Percentiles rank a stretch among this genome's conserved stretches.
These are phyloP conservation scores for Volutella citrinella DNA, from an alignment of 2,329 filamentous ascomycete genomes.

Conservation along the genomic window DNA sequence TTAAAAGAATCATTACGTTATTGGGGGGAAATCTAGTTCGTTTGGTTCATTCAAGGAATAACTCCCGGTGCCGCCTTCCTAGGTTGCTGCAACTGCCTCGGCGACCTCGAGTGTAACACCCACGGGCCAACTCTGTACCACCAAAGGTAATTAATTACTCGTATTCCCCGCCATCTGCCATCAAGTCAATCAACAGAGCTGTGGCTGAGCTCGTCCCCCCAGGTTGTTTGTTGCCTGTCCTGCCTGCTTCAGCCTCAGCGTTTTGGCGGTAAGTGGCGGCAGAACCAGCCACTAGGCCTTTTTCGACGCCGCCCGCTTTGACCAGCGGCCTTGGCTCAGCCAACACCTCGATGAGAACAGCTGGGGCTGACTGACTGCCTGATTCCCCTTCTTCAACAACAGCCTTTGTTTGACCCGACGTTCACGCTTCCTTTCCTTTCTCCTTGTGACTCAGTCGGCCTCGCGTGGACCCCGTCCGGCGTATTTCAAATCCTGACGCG, in stretches of 20 bases:
- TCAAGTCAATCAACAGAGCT: too few species aligned
- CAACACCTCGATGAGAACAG: constrained; percentile 21
- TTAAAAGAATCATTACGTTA: too few species aligned
- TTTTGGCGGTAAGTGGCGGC: constrained; percentile 23
- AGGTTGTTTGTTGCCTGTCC: too few species aligned
- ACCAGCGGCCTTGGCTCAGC: constrained; percentile 22
- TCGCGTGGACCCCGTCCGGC: constrained; percentile 8
- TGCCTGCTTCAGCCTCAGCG: constrained; percentile 11
- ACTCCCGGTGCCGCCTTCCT: neutral
- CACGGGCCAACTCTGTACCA: too few species aligned
- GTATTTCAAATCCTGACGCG: constrained; percentile 8
- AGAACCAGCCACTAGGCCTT: constrained; percentile 19
- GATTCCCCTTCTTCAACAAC: constrained; percentile 18
- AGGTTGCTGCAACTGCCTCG: neutral
- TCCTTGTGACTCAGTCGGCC: constrained; percentile 19
- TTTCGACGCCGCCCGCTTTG: constrained; percentile 16
- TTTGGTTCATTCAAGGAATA: too few species aligned
- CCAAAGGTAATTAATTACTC: too few species aligned
- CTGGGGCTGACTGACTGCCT: constrained; percentile 28
- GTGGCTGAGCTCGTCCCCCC: too few species aligned
- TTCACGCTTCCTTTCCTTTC: constrained; percentile 10
- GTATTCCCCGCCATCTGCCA: too few species aligned
- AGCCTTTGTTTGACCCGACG: constrained; percentile 6
- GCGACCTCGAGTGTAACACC: too few species aligned
- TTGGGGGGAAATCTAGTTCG: too few species aligned